Conservation (phyloP, 257 asterid genomes). For the Solanum okadae region DNA sequence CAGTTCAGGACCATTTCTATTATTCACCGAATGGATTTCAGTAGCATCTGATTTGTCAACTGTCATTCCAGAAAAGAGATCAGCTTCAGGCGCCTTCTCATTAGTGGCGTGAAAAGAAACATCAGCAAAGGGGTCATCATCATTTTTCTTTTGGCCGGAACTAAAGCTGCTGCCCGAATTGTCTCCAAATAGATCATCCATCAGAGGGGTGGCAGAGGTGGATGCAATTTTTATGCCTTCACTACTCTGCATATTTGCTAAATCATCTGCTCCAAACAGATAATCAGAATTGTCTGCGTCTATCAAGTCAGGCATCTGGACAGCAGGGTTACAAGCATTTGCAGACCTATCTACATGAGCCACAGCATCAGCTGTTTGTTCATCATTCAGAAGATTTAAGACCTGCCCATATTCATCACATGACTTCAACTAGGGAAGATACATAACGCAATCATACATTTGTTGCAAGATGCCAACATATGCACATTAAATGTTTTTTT, state of each 20-base stretch:
- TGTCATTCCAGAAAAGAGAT: constrained; percentile 60
- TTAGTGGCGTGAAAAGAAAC: constrained; percentile 63
- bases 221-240: constrained; percentile 22
- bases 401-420: constrained; percentile 40
- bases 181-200: constrained; percentile 72
- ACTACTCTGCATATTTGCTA: constrained; percentile 21
- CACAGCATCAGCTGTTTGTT: constrained; percentile 31
- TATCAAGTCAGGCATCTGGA: constrained; percentile 72
- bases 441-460: not conserved
- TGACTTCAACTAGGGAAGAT: not conserved
- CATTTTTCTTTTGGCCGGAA: constrained; percentile 31
- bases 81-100: constrained; percentile 38
- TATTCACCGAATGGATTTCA: constrained; percentile 25
- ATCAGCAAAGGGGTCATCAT: constrained; percentile 93
- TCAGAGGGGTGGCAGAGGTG: constrained; percentile 43
- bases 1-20: constrained; percentile 37
- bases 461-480: not conserved
- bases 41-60: constrained; percentile 30
- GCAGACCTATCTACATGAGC: constrained; percentile 26
- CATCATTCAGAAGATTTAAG: constrained; percentile 56
- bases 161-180: constrained; percentile 22
- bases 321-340: constrained; percentile 30
- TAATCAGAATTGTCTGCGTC: constrained; percentile 69
- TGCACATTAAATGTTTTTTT: not conserved
- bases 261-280: constrained; percentile 38